Base-by-base conservation (phyloP, 257 asterid species). In the Solanum chilense region DNA sequence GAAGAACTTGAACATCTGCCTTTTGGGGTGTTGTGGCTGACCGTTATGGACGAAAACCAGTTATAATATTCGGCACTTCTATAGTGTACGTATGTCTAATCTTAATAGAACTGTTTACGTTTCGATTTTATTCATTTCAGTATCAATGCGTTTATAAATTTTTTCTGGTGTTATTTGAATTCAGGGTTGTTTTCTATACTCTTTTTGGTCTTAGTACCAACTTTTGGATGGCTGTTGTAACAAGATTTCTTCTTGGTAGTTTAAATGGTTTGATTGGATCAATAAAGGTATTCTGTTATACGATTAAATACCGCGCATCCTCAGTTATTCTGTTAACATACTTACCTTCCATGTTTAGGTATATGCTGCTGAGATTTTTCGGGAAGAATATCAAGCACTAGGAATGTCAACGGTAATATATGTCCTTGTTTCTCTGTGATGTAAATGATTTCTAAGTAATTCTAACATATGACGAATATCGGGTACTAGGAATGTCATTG, bases 211-310 rank as follows among this genome's bases (percentile, higher is more conserved):
- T 95, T 64, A 95, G 98, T 71, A 86, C 92, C 71, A 92, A 94
- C 91, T 93, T 90, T 82, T 96, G 98, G 98, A 96, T 96, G 98
- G 99, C 98, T n/a, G 81, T 96, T 12, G 14, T 71, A 4, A 90
- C 95, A 73, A 92, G 99, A 92, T 96, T 95, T 88, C 94, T 95
- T 89, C 95, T 95, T 21, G 99, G 99, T 86, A 90, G 94, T 89
- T 91, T 96, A 75, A 92, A 94, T 82, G 99, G 99, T 74, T 86
- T 94, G 69, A 96, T 96, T 77, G 99, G 98, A 56, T 98, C 99
- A 82, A 90, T 94, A 86, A 93, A 94, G 95, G 68, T 60, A 42
- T 42, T 41, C n/a, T 27, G 18, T 42, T 42, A 76, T 42, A 75
- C 5, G 18, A 86, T 73, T 29, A 68, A 29, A 12, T 80, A 27